Evolutionary conservation across 2,329 filamentous ascomycete genomes (phyloP), one percentile per base, ranked within the genome.

Genomic region (Aspergillus novoparasiticus): DNA sequence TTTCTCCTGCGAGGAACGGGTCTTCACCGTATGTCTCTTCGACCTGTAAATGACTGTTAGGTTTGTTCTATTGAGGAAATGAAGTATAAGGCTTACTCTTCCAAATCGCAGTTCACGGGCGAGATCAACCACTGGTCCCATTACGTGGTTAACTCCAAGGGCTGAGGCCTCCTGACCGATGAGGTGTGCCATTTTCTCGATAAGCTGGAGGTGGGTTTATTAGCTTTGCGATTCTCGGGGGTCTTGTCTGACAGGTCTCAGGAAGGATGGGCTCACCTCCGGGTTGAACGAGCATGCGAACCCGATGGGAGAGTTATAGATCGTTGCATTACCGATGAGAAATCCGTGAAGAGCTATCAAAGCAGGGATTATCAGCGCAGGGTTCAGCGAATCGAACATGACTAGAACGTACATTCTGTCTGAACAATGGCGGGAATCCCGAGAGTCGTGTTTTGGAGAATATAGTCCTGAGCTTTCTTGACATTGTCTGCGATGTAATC

Each of bases 281-380:
- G 85, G 84, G 72, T 93, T 90, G 80, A 88, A 93, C 0, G 89
- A 89, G 71, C 89, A 91, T 19, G 86, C 90, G 59, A 90, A 86
- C 9, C 82, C 90, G 68, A 93, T 92, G 0, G 90, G 90, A 1
- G 88, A 91, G 76, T 92, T 93, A 81, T 92, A 93, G 63, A 93
- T 90, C 1, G 90, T 93, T 3, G 89, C 90, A 73, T 92, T 92
- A 11, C 85, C 85, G 50, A 89, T 85, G 36, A 92, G 80, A 67
- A 92, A 88, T 1, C 90, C 90, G 70, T 93, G 90, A 51, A 93
- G 89, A 5, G 54, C 60, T 62, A 28, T 16, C 8, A 9, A 9
- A 50, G 6, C 16, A 30, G 16, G 10, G 16, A 8, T n/a, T 28
- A 9, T 50, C 26, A 50, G 26, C 26, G 26, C 23, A 32, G 6